Percentiles rank a stretch among this genome's conserved stretches.
Evolutionary conservation across 306 rosid genomes (phyloP).

Genomic region (Elaeagnus macrophylla): DNA sequence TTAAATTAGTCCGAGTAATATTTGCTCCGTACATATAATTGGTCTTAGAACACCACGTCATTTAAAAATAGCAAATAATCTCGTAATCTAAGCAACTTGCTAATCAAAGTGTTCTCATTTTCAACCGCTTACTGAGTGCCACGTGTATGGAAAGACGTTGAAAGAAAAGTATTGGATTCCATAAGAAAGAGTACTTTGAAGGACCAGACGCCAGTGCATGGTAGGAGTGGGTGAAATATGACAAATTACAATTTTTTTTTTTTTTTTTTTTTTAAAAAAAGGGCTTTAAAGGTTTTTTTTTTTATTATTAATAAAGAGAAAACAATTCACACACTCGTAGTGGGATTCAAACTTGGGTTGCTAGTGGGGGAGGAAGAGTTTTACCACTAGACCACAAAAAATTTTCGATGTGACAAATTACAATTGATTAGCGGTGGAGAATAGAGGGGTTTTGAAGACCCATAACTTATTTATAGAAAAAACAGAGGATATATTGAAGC

Average conservation of each 20-base stretch:
- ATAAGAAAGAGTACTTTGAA: constrained; percentile 1
- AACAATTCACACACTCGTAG: too few species aligned
- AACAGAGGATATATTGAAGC: constrained; percentile 18
- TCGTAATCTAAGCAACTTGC: neutral
- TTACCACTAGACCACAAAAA: too few species aligned
- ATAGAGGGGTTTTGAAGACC: constrained; percentile 21
- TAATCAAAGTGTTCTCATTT: neutral
- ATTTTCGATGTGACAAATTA: constrained; percentile 20
- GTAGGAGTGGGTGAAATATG: constrained; percentile 24
- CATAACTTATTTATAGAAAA: constrained; percentile 33
- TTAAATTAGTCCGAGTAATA: too few species aligned
- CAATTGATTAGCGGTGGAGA: constrained; percentile 35
- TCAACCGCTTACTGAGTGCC: constrained; percentile 1
- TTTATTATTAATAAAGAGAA: too few species aligned
- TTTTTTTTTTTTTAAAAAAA: too few species aligned
- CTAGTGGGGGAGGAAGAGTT: too few species aligned
- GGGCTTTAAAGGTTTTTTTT: too few species aligned
- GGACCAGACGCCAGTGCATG: constrained; percentile 21
- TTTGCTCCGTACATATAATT: too few species aligned
- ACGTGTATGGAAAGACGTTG: constrained; percentile 8
- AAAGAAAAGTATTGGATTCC: constrained; percentile 9
- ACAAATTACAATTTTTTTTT: constrained; percentile 18
- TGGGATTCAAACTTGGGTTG: too few species aligned
- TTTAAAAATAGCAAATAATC: too few species aligned
- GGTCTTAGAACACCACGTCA: too few species aligned